These are phyloP conservation scores for Vitis amurensis DNA, from an alignment of 164 flowering plant species.

Conservation along the genomic window DNA sequence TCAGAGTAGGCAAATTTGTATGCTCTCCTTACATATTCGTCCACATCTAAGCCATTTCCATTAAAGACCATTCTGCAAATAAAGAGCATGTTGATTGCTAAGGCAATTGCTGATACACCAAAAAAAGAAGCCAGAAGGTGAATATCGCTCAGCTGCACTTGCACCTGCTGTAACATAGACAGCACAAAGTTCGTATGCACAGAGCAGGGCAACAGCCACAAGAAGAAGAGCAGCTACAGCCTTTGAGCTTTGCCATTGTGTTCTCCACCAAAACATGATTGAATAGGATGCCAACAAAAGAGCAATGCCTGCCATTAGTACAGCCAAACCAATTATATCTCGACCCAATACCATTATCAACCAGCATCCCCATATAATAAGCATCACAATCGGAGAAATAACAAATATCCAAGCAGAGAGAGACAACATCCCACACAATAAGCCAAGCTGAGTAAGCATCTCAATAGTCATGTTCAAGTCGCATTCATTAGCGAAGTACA, in stretches of 20 bases:
- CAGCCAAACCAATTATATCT: too few species aligned
- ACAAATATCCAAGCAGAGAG: too few species aligned
- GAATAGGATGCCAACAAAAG: too few species aligned
- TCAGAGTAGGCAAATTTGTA: conserved; percentile 97
- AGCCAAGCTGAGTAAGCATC: too few species aligned
- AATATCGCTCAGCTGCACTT: conserved; percentile 75
- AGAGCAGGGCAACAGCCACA: conserved; percentile 85
- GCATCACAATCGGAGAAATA: too few species aligned
- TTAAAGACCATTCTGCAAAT: conserved; percentile 97
- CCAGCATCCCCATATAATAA: too few species aligned
- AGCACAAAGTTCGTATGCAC: conserved; percentile 98
- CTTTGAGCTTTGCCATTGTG: too few species aligned
- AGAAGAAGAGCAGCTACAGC: conserved; percentile 97
- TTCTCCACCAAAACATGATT: too few species aligned
- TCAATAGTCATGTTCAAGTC: conserved; percentile 81
- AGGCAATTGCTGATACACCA: conserved; percentile 97
- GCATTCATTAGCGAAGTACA: conserved; percentile 82
- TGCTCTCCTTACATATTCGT: conserved; percentile 95
- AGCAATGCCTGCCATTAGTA: too few species aligned
- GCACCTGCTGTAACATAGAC: conserved; percentile 92
- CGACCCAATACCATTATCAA: too few species aligned
- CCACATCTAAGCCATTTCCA: conserved; percentile 96
- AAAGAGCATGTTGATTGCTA: conserved; percentile 98
- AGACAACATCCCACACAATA: too few species aligned
- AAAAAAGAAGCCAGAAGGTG: conserved; percentile 99